These are phyloP conservation scores for Suillus subaureus DNA, from an alignment of 768 basidiomycete genomes.

Conservation along the genomic window DNA sequence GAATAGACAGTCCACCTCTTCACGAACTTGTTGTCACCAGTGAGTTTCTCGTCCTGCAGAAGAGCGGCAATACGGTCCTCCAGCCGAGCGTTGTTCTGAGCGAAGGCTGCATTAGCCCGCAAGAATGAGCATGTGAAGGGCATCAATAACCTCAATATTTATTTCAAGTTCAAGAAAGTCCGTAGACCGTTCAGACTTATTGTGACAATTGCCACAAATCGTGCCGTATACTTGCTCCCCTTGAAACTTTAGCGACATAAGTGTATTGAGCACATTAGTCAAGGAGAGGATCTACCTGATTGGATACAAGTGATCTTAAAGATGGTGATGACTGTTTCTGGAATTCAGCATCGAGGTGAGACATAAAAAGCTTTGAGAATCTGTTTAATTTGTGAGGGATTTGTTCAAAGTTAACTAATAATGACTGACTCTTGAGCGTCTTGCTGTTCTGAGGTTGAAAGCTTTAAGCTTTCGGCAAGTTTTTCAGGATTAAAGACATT, in stretches of 20 bases:
- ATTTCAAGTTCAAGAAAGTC: slow-evolving; percentile 90
- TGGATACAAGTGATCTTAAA: slow-evolving; percentile 68
- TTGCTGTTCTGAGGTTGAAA: slow-evolving; percentile 87
- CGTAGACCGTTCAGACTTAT: slow-evolving; percentile 66
- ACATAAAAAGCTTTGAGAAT: slow-evolving; percentile 95
- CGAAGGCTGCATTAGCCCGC: slow-evolving; percentile 5
- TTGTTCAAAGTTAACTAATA: slow-evolving; percentile 2
- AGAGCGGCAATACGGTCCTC: slow-evolving; percentile 71
- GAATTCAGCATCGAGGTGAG: slow-evolving; percentile 85
- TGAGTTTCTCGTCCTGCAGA: slow-evolving; percentile 70
- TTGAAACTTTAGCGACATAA: slow-evolving; percentile 65
- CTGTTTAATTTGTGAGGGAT: slow-evolving; percentile 40
- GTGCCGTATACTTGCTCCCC: slow-evolving; percentile 84
- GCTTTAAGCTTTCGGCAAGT: slow-evolving; percentile 81
- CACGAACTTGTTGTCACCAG: slow-evolving; percentile 78
- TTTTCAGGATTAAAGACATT: slow-evolving; percentile 81
- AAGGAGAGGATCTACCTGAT: slow-evolving; percentile 54
- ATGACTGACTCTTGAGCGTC: slow-evolving; percentile 89
- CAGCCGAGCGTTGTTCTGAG: slow-evolving; percentile 69
- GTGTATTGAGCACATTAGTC: neutral
- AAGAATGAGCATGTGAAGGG: neutral
- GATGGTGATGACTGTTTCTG: slow-evolving; percentile 69
- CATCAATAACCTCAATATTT: slow-evolving; percentile 61
- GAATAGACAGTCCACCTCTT: neutral
- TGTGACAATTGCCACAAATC: slow-evolving; percentile 68